Evolutionary conservation across 2,329 filamentous ascomycete genomes (phyloP).

Genomic region (Calonectria pseudoreteaudii): DNA sequence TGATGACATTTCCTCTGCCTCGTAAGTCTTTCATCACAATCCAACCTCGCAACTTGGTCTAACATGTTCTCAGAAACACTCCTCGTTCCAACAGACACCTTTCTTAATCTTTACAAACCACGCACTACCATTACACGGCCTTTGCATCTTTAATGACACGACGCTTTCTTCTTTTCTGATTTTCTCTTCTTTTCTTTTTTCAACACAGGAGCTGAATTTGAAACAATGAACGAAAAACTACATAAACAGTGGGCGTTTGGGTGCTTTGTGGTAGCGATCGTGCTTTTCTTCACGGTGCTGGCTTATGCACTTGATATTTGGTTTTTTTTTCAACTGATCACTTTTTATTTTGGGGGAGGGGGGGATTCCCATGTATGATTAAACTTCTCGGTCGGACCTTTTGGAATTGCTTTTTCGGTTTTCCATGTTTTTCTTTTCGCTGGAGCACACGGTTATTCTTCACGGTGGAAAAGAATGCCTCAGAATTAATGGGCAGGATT

Average conservation of each 20-base stretch:
- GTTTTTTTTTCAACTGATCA: slow-evolving; percentile 26
- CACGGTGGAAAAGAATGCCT: slow-evolving; percentile 23
- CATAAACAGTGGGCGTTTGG: slow-evolving; percentile 33
- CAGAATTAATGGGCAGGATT: slow-evolving; percentile 15
- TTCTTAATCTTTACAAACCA: slow-evolving; percentile 34
- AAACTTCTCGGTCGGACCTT: slow-evolving; percentile 39
- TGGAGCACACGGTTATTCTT: slow-evolving; percentile 27
- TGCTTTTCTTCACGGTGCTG: slow-evolving; percentile 20
- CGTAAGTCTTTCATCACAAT: slow-evolving; percentile 55
- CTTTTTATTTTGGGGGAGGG: slow-evolving; percentile 20
- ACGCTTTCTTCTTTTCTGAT: slow-evolving; percentile 18
- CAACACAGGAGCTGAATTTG: slow-evolving; percentile 26
- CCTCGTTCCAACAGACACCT: slow-evolving; percentile 61
- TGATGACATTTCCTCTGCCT: slow-evolving; percentile 71
- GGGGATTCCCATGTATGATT: slow-evolving; percentile 49
- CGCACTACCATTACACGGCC: slow-evolving; percentile 6
- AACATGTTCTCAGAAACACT: slow-evolving; percentile 47
- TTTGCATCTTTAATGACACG: slow-evolving; percentile 41
- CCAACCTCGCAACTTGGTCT: not conserved
- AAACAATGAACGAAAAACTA: slow-evolving; percentile 31
- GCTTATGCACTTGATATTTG: slow-evolving; percentile 13
- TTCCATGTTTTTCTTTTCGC: slow-evolving; percentile 22
- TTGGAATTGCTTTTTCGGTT: slow-evolving; percentile 10
- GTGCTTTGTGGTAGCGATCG: slow-evolving; percentile 24
- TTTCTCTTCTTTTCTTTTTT: not conserved